Conservation (phyloP, 73 alveolate species). For the Breviolum minutum region DNA sequence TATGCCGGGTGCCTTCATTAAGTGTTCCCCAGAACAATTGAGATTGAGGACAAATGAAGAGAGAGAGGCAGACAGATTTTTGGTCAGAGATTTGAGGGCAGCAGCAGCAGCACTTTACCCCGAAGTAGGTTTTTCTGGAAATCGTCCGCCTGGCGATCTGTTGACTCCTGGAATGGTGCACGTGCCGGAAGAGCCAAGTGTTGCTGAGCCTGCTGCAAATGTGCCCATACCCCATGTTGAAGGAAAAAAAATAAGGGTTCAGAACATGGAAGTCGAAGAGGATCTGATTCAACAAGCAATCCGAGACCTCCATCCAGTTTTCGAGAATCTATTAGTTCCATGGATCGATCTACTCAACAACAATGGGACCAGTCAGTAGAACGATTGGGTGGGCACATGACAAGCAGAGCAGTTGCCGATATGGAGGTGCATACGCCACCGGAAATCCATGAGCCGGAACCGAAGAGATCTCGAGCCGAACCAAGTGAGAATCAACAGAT, state of each 20-base stretch:
- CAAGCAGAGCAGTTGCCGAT: background rate
- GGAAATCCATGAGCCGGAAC: background rate
- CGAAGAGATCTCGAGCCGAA: background rate
- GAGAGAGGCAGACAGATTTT: background rate
- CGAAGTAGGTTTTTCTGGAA: background rate
- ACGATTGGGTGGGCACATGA: background rate
- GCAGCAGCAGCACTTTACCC: background rate
- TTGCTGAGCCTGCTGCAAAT: no score
- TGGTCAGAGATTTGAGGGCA: background rate
- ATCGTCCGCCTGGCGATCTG: background rate
- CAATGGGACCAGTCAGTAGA: background rate
- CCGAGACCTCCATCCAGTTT: background rate
- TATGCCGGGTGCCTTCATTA: background rate
- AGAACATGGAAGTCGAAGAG: background rate
- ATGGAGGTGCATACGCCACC: background rate
- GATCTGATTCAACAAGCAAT: background rate
- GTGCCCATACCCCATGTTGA: background rate
- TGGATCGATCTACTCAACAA: background rate
- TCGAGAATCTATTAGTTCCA: background rate
- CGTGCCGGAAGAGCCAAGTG: background rate
- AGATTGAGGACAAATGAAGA: background rate
- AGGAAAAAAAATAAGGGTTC: background rate
- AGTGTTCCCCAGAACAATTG: slow-evolving; percentile 4
- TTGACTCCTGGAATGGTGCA: background rate
- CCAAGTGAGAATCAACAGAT: background rate